These are phyloP conservation scores for Cutaneotrichosporon arboriforme DNA, from an alignment of 1,284 basidiomycete species.

Conservation along the genomic window DNA sequence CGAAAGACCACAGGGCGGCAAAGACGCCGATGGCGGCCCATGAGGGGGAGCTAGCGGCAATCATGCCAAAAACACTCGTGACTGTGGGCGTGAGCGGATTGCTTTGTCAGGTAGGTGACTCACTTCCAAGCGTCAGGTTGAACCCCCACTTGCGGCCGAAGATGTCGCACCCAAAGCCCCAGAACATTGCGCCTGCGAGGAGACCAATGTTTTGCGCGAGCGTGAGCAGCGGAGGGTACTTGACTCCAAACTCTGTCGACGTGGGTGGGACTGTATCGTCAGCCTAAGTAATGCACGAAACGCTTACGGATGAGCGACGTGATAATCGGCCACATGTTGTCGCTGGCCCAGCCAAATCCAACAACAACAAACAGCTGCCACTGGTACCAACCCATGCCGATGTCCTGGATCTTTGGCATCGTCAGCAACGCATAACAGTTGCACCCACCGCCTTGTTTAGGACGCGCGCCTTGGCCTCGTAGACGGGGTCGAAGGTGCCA, in stretches of 20 bases:
- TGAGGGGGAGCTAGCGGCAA: slow-evolving; percentile 55
- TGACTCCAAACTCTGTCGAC: slow-evolving; percentile 50
- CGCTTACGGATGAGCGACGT: slow-evolving; percentile 18
- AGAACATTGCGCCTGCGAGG: slow-evolving; percentile 45
- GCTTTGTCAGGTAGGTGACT: not conserved
- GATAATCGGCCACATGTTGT: slow-evolving; percentile 49
- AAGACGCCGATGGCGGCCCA: slow-evolving; percentile 58
- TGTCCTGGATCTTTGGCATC: slow-evolving; percentile 36
- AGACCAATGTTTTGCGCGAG: slow-evolving; percentile 37
- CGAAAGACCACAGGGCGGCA: slow-evolving; percentile 57
- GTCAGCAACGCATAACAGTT: not conserved
- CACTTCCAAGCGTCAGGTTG: slow-evolving; percentile 56
- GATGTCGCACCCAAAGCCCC: slow-evolving; percentile 52
- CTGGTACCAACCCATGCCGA: slow-evolving; percentile 64
- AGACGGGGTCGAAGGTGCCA: slow-evolving; percentile 32
- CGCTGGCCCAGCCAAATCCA: slow-evolving; percentile 45
- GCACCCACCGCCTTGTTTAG: slow-evolving; percentile 33
- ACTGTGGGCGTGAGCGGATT: slow-evolving; percentile 28
- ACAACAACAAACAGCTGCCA: slow-evolving; percentile 51
- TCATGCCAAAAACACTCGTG: slow-evolving; percentile 58
- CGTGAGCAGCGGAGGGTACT: slow-evolving; percentile 22
- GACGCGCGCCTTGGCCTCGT: slow-evolving; percentile 37
- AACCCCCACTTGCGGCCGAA: slow-evolving; percentile 56
- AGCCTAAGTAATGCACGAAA: slow-evolving; percentile 17
- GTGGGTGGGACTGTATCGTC: slow-evolving; percentile 48